phyloP scores from a whole-genome alignment of 768 basidiomycete species.

The Phanerochaete sordida region DNA sequence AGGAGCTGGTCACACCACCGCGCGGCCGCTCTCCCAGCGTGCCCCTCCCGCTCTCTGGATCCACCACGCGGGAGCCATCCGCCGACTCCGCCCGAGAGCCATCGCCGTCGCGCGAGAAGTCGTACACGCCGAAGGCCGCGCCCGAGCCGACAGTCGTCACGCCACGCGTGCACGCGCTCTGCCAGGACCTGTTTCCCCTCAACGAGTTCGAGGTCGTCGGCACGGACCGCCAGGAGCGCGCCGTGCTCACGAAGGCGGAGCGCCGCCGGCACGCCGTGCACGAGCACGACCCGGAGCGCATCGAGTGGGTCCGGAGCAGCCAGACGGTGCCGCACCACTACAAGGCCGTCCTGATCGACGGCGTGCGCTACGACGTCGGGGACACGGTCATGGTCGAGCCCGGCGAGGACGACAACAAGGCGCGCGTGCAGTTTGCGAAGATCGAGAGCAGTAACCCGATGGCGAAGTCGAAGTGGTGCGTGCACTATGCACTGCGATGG shows the following conservation, averaged over 20 bases:
- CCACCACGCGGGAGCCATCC: background rate
- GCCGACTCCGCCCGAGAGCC: no score
- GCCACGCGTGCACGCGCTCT: background rate
- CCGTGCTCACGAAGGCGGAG: background rate
- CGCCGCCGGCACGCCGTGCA: slow-evolving; percentile 10
- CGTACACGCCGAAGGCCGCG: background rate
- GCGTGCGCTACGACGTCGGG: slow-evolving; percentile 52
- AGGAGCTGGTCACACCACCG: background rate
- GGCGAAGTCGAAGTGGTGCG: background rate
- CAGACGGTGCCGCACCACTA: slow-evolving; percentile 33
- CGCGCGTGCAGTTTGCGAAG: slow-evolving; percentile 37
- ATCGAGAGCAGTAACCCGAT: slow-evolving; percentile 27
- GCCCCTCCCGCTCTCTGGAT: background rate
- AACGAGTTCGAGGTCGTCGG: slow-evolving; percentile 2
- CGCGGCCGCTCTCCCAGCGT: background rate
- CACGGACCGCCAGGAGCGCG: background rate
- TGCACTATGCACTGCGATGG: background rate
- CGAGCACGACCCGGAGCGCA: slow-evolving; percentile 25
- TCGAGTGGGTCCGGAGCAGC: slow-evolving; percentile 32
- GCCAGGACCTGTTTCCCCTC: background rate
- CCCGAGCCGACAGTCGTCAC: slow-evolving; percentile 1
- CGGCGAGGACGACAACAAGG: slow-evolving; percentile 45
- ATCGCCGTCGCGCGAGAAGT: background rate
- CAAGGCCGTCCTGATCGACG: slow-evolving; percentile 50
- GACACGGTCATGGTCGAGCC: slow-evolving; percentile 63